Base-by-base conservation (phyloP, 2,329 filamentous ascomycete species). In the Colletotrichum eremochloae region DNA sequence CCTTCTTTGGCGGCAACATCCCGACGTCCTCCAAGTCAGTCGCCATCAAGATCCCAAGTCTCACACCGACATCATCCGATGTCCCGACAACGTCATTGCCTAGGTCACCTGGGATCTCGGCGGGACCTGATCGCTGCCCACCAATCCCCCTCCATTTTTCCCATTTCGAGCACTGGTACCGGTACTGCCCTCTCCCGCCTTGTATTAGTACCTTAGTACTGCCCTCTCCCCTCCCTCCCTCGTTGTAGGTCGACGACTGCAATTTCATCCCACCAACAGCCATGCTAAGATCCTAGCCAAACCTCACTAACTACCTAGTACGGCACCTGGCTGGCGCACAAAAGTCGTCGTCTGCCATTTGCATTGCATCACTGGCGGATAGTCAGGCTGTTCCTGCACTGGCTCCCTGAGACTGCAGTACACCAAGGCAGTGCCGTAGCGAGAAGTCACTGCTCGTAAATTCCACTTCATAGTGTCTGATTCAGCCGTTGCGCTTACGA, bases 121-220 rank as follows among this genome's bases (percentile, higher is more conserved):
- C 60, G 69, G 69, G 69, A 72, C 66, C 69, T 72, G 66, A 72
- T 72, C 69, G 69, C 69, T 66, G 66, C 66, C 69, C 65, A 68
- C 66, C 65, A 55, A 20, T 33, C 8, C 61, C 50, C 33, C 36
- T 48, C 60, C 46, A 38, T 64, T 38, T 15, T 8, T n/a, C 40
- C 24, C 53, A 20, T 50, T 42, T 60, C 38, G 42, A 56, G 31
- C n/a, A 5, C 42, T 67, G 24, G 24, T 24, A 24, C 24, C 24
- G 24, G 24, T 64, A 53, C 15, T 29, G 36, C 24, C 38, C 48
- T 48, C 12, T 24, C 40, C 15, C 18, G 24, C 24, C 24, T 24
- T 24, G 24, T 24, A 24, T 24, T 24, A 24, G 24, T 24, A 24
- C 24, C 24, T 24, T 24, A 24, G 24, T 64, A 53, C 15, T 29